Base-by-base conservation (phyloP, 208 protist species). In the Blechomonas ayalai region DNA sequence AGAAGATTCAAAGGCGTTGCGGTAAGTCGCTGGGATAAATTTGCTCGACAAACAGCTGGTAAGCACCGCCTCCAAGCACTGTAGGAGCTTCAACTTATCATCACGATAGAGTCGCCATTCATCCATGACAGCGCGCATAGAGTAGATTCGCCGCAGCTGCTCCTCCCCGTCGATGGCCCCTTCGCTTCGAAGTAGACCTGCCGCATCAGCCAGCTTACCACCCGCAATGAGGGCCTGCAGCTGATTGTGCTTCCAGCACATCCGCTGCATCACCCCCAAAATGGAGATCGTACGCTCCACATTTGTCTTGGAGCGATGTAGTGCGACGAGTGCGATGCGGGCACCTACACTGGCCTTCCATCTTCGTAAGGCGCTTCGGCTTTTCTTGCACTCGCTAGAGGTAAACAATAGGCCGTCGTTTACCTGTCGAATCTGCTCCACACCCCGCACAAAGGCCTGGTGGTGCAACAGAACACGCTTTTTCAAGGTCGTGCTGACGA, bases 401-500 rank as follows among this genome's bases (percentile, higher is more conserved):
- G 84, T 87, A 40, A 78, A 65, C 25, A 89, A 56, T 1, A 92
- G 67, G 23, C 61, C 58, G 52, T 88, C 74, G 52, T 92, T 92
- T 13, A 92, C 54, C 15, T 55, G 40, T 7, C 65, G 55, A 46
- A 92, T 85, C 29, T 86, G 61, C 49, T 79, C 77, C 9, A 85
- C 68, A 33, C 80, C 84, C 32, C 52, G 66, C 19, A 92, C 77
- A 38, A 92, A 89, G 28, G 58, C 63, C 24, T 75, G 64, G 36
- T 86, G 65, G 44, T 90, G 67, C 29, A 62, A 53, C 36, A 92
- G 59, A 25, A 92, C 77, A 1, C 84, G 69, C 44, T 70, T 74
- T 68, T 92, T 87, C 12, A 92, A 72, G 22, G 80, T 90, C 9
- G 62, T 82, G 60, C 80, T 88, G 18, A 92, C 80, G 23, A 85